Base-by-base conservation (phyloP, 2,329 filamentous ascomycete genomes). In the Cadophora sp. region DNA sequence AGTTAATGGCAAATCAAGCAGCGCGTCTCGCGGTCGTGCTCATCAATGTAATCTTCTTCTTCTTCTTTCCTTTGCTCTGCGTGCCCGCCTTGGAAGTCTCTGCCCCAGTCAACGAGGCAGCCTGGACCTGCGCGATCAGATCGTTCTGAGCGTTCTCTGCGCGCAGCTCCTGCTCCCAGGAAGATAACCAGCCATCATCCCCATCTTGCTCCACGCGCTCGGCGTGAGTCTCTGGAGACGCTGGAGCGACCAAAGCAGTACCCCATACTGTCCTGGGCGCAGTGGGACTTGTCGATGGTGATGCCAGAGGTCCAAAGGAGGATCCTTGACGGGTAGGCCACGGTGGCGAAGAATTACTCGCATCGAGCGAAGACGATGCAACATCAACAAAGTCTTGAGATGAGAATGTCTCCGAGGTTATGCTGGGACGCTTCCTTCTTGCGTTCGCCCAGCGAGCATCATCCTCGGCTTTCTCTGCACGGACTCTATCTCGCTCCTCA, bases 181-280 rank as follows among this genome's bases (percentile, higher is more conserved):
- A 93, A 74, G 92, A 90, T 19, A 95, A 82, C 94, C 94, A 97
- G 0, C 94, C 95, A 77, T 97, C 94, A 70, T 94, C 88, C 2
- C 79, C 81, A 55, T 76, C 73, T 26, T 68, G 68, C 29, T 73
- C 69, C 8, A 58, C 27, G 22, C 65, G 55, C 14, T 70, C 68
- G 77, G 77, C 80, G 79, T 31, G 81, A 31, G 88, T 75, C 12
- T 86, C 85, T 1, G 89, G 88, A 3, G 88, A 89, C 0, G 81
- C 81, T 0, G 88, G 82, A 2, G 82, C 76, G 2, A 97, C 81
- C 0, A 86, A 88, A 3, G 87, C 85, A 0, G 95, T 98, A n/a
- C 95, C 95, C 95, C 95, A 98, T 0, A 98, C 93, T 0, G 95
- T 98, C 70, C 89, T 89, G 50, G 87, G 83, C 0, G 89, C 87